Conservation (phyloP, 108 stramenopile genomes). For the Nannochloropsis oceanica region DNA sequence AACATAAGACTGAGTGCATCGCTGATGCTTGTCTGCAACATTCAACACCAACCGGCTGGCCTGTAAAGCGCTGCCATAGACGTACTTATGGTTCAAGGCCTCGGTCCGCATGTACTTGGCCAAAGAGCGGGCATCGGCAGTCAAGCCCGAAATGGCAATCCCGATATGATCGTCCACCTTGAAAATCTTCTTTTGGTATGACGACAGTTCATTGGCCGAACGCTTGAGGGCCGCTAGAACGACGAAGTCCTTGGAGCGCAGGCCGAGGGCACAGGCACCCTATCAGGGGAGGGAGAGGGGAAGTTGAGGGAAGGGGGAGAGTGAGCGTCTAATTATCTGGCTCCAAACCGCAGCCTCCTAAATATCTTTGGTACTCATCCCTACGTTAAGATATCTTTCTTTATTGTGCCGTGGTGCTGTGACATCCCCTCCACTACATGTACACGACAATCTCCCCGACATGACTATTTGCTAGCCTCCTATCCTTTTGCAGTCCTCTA, state of each 20-base stretch:
- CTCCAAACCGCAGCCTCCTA: no score
- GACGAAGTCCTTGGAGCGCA: slow-evolving; percentile 59
- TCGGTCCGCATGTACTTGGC: slow-evolving; percentile 95
- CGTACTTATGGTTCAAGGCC: slow-evolving; percentile 85
- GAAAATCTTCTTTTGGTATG: slow-evolving; percentile 88
- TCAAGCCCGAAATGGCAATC: slow-evolving; percentile 88
- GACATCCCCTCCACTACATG: not conserved
- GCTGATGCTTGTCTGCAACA: slow-evolving; percentile 93
- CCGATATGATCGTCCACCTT: slow-evolving; percentile 95
- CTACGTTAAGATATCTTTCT: no score
- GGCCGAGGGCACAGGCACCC: slow-evolving; percentile 44
- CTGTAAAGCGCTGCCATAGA: slow-evolving; percentile 78
- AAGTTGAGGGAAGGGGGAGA: no score
- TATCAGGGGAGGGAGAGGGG: not conserved
- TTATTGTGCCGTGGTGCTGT: not conserved
- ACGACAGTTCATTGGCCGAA: slow-evolving; percentile 77
- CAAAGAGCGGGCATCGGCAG: slow-evolving; percentile 85
- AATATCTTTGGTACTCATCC: no score
- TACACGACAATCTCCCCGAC: no score
- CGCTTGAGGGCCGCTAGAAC: slow-evolving; percentile 85
- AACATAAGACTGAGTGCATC: slow-evolving; percentile 95
- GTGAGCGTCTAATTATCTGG: no score
- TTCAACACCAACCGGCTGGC: slow-evolving; percentile 73
- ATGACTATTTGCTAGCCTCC: no score
- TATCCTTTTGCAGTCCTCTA: slow-evolving; percentile 37